Evolutionary conservation across 345 rosid species (phyloP), one percentile per base, ranked within the genome.

Genomic region (Physaria fendleri): DNA sequence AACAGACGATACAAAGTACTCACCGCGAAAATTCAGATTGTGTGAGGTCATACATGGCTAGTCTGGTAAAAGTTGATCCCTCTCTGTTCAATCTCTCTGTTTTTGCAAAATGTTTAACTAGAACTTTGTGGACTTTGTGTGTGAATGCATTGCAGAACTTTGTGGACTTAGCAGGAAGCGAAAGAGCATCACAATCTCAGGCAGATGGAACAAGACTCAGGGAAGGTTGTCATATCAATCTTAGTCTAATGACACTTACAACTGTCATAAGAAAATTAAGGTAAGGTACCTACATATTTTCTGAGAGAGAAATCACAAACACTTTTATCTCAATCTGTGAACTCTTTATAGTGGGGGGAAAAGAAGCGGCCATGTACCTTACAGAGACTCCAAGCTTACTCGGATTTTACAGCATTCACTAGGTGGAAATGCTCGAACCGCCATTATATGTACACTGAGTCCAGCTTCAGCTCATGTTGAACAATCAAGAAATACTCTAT

Each of bases 131-230:
- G 97, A 81, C 76, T 76, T 89, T 32, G 25, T 39, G 22, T 32
- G 37, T 64, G 46, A 39, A 65, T 77, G 49, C 28, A 23, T 73
- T 71, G 77, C 84, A 94, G 99, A 94, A 94, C 77, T 90, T 94
- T 56, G 99, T 94, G 39, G 99, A 94, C 81, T 76, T 94, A 54
- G 99, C 99, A 62, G 99, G 99, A 79, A 90, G 97, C 74, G 99
- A 94, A 75, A 82, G 99, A 76, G 97, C 97, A 10, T 83, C 99
- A 59, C 99, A 94, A 68, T 87, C 99, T 23, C 81, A 90, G 59
- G 87, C 96, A 25, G 99, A 94, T 48, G 99, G 99, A 33, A 81
- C 95, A 49, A 79, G 99, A 74, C 97, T 94, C 20, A 78, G 93
- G 66, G 99, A 94, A 79, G 99, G 99, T 60, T 94, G 99, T 60